Evolutionary conservation across 1,139 yeast genomes (phyloP).

Genomic region (Casaregolazyma lundiana): DNA sequence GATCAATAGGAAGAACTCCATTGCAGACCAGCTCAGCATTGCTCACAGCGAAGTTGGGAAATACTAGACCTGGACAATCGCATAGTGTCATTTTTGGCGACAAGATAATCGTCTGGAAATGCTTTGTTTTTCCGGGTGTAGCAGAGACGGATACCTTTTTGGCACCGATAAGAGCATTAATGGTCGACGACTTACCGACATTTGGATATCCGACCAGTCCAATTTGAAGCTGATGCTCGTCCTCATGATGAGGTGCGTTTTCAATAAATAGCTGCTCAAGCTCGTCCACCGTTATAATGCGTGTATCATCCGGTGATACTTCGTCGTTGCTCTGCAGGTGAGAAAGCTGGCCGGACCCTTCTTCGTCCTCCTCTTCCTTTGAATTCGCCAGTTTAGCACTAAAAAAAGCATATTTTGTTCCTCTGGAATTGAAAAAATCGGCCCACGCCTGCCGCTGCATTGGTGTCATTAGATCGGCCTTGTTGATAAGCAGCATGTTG

Average conservation of each 20-base stretch:
- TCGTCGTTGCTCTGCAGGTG: conserved; percentile 21
- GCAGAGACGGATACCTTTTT: conserved; percentile 96
- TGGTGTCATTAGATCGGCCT: conserved; percentile 80
- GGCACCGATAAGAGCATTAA: conserved; percentile 91
- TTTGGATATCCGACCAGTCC: conserved; percentile 92
- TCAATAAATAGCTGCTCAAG: conserved; percentile 72
- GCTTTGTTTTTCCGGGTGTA: conserved; percentile 98
- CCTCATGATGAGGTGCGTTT: conserved; percentile 64
- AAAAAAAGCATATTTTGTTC: conserved; percentile 85
- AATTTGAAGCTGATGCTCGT: conserved; percentile 50
- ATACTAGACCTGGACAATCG: conserved; percentile 99
- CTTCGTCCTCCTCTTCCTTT: conserved; percentile 21
- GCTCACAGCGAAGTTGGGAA: conserved; percentile 95
- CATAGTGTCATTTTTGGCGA: conserved; percentile 81
- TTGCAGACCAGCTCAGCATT: conserved; percentile 96
- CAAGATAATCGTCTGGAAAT: conserved; percentile 91
- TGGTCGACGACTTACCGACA: conserved; percentile 95
- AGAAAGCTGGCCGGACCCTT: conserved; percentile 18
- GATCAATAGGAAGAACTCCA: conserved; percentile 97
- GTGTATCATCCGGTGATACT: conserved; percentile 43
- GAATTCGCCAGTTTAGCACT: conserved; percentile 61
- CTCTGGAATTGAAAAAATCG: conserved; percentile 59
- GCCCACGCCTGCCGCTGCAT: conserved; percentile 86
- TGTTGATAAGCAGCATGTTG: conserved; percentile 81
- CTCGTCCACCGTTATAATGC: conserved; percentile 77